phyloP scores from a whole-genome alignment of 192 early-diverging fungal species.

The Podila epigama region DNA sequence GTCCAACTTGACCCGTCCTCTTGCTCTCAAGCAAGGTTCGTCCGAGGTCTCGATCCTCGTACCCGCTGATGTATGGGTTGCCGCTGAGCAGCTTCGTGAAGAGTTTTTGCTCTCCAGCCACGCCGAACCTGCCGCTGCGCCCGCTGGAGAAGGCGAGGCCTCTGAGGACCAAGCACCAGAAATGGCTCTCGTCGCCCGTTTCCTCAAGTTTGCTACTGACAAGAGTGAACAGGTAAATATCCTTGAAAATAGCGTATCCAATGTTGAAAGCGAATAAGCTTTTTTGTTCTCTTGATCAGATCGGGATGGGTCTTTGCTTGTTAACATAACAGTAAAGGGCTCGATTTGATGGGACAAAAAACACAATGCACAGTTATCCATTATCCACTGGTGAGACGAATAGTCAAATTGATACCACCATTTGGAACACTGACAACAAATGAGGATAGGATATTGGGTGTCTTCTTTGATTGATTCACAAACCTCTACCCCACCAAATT shows the following conservation, averaged over 20 bases:
- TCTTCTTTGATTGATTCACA: no score
- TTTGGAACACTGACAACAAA: no score
- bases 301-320: no score
- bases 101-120: conserved; percentile 59
- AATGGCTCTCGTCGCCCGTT: conserved; percentile 73
- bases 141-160: conserved; percentile 46
- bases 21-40: conserved; percentile 79
- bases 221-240: conserved; percentile 48
- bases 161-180: conserved; percentile 67
- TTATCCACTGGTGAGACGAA: no score
- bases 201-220: conserved; percentile 72
- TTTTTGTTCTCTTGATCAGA: no score
- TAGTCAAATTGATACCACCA: no score
- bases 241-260: no score
- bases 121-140: conserved; percentile 27
- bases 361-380: background rate
- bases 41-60: conserved; percentile 85
- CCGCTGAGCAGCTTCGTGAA: conserved; percentile 86
- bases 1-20: conserved; percentile 62
- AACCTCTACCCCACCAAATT: no score
- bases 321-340: no score
- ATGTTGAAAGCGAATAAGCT: no score
- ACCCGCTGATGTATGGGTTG: conserved; percentile 86
- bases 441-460: no score
- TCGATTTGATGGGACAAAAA: no score